Evolutionary conservation across 108 stramenopile genomes (phyloP), one percentile per base, ranked within the genome.

Genomic region (Conticribra weissflogii): DNA sequence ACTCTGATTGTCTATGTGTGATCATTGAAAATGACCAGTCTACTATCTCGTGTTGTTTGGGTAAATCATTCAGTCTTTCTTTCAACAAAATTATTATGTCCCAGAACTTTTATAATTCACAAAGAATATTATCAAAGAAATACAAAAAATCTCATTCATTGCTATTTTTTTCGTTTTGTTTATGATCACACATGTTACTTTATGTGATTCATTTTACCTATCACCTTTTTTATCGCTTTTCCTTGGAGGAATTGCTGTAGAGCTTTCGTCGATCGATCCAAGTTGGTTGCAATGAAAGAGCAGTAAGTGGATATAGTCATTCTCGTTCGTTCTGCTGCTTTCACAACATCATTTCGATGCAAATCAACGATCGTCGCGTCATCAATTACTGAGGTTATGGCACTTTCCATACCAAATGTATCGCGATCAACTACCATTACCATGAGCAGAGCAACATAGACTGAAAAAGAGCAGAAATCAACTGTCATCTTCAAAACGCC

Each of bases 261-360:
- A 7, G 73, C 58, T 69, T 68, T 74, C 33, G 68, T n/a, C 16
- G 73, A 68, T 31, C 73, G 41, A 51, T 68, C 66, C 14, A 74
- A 27, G 25, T 74, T 74, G 23, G 33, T 50, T 15, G 57, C 58
- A 34, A 74, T 28, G 44, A 59, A 68, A n/a, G 41, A 33, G 34
- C 62, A 66, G 32, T 68, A 74, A 1, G 73, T 74, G 16, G 63
- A 71, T 59, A 59, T 29, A 3, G 65, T 58, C 57, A 76, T 71
- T 22, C 76, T 64, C 0, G 71, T 54, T 54, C 61, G 49, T 70
- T 81, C 72, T 5, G 54, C 72, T 27, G 49, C 65, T 24, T 54
- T 68, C 3, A 67, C 51, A 66, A 64, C 36, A 48, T 72, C 71
- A 36, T 18, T 33, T 53, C 65, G 51, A 32, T 44, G 41, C 3